Evolutionary conservation across 2,329 filamentous ascomycete genomes (phyloP), one percentile per base, ranked within the genome.

Genomic region (Samsoniella hepiali): DNA sequence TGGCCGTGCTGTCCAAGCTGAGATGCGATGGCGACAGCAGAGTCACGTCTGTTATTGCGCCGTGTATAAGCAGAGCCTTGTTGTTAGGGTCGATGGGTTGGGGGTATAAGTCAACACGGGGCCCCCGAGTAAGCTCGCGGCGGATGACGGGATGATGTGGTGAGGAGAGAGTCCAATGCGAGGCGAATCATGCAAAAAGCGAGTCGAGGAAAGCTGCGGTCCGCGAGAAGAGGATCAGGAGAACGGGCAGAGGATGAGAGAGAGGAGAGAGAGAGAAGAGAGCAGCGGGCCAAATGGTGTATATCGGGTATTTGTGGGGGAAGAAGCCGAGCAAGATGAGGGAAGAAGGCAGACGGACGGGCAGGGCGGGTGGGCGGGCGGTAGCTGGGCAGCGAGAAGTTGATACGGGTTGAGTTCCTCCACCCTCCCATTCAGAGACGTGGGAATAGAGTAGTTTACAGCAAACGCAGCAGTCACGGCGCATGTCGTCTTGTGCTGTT

Each of bases 301-400:
- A 62, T 54, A 47, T 55, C 58, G 58, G 58, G 49, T 62, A 62
- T 62, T 54, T 62, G 58, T 62, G 58, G 58, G 58, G 58, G 58
- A 55, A n/a, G 40, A 51, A 55, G 45, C 31, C 27, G 32, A 53
- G 29, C 27, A 54, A 38, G 49, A 54, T 34, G 50, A 55, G 38
- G 10, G 32, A 42, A 50, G 50, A 36, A n/a, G 34, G 32, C 22
- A 51, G 57, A 49, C 32, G 36, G 47, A 40, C 45, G 51, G 57
- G 57, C 57, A 51, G 29, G 47, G 38, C 38, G 50, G 50, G 45
- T 53, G 45, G 27, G 47, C 45, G 36, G 34, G 47, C 38, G 49
- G 58, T 62, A 54, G 58, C 58, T 62, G 58, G 58, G 58, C 58
- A 62, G 58, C 58, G 50, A 55, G 29, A 42, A 34, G 22, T 60